phyloP scores from a whole-genome alignment of 345 rosid species.

The Euphorbia tirucalli region DNA sequence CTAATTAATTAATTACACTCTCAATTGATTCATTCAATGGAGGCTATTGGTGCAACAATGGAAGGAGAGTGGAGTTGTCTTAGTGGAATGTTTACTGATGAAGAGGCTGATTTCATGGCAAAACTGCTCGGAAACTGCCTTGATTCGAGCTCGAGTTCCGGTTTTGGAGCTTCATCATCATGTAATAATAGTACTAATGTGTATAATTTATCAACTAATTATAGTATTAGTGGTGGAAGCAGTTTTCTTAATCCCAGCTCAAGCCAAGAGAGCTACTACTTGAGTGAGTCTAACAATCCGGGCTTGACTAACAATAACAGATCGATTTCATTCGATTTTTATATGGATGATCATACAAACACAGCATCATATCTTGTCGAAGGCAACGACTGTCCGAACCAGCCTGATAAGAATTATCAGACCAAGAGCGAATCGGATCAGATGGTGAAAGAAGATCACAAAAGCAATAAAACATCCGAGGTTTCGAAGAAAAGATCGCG shows the following conservation, averaged over 20 bases:
- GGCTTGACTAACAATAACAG: constrained; percentile 23
- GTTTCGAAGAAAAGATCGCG: constrained; percentile 59
- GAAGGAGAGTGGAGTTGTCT: constrained; percentile 62
- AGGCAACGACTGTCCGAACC: constrained; percentile 32
- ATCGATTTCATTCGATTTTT: constrained; percentile 39
- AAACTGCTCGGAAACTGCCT: constrained; percentile 47
- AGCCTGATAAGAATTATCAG: constrained; percentile 20
- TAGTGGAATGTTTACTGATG: constrained; percentile 47
- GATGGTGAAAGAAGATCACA: constrained; percentile 25
- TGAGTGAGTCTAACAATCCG: constrained; percentile 31
- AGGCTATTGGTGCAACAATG: constrained; percentile 37
- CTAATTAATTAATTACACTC: neutral
- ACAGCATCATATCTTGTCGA: constrained; percentile 44
- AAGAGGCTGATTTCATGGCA: constrained; percentile 75
- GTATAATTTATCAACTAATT: neutral
- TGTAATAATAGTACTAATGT: constrained; percentile 24
- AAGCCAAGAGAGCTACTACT: constrained; percentile 30
- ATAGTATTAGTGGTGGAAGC: constrained; percentile 31
- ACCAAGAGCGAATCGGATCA: constrained; percentile 11
- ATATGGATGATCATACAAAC: constrained; percentile 37
- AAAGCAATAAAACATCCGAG: constrained; percentile 28
- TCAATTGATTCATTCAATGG: constrained; percentile 30
- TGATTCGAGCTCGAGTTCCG: constrained; percentile 11
- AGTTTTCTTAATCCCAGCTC: constrained; percentile 29
- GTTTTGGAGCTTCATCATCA: constrained; percentile 23